These are phyloP conservation scores for Taphrina flavorubra DNA, from an alignment of 1,139 yeast species.

Conservation along the genomic window DNA sequence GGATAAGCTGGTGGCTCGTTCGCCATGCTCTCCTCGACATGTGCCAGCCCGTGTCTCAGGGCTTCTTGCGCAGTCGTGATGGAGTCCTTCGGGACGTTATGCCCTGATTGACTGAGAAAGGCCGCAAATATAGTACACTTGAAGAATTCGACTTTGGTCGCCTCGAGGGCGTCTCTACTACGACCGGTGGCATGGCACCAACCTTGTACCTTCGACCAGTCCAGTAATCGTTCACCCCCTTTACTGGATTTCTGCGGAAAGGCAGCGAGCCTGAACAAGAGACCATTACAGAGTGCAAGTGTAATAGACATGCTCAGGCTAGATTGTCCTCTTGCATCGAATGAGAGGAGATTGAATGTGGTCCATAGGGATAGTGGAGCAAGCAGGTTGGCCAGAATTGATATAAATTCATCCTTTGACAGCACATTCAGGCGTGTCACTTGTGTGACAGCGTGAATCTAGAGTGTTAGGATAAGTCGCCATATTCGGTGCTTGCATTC, in stretches of 20 bases:
- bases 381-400: conserved; percentile 2
- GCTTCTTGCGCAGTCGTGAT: not conserved
- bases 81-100: not conserved
- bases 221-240: not conserved
- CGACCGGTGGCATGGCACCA: conserved; percentile 16
- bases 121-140: conserved; percentile 5
- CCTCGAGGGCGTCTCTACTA: conserved; percentile 11
- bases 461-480: not conserved
- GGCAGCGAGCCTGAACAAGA: conserved; percentile 22
- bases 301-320: not conserved
- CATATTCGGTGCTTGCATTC: not conserved
- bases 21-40: not conserved
- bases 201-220: conserved; percentile 23
- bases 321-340: not conserved
- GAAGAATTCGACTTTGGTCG: conserved; percentile 10
- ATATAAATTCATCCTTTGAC: not conserved
- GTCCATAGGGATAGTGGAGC: conserved; percentile 7
- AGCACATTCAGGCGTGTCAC: conserved; percentile 8
- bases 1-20: conserved; percentile 1
- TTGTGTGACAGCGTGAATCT: conserved; percentile 10
- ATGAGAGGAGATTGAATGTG: not conserved
- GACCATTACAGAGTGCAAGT: conserved; percentile 3
- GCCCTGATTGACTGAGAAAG: conserved; percentile 1
- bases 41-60: not conserved
- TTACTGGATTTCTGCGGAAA: conserved; percentile 10